phyloP scores from a whole-genome alignment of 352 stramenopile genomes.

The Globisporangium barbulae region DNA sequence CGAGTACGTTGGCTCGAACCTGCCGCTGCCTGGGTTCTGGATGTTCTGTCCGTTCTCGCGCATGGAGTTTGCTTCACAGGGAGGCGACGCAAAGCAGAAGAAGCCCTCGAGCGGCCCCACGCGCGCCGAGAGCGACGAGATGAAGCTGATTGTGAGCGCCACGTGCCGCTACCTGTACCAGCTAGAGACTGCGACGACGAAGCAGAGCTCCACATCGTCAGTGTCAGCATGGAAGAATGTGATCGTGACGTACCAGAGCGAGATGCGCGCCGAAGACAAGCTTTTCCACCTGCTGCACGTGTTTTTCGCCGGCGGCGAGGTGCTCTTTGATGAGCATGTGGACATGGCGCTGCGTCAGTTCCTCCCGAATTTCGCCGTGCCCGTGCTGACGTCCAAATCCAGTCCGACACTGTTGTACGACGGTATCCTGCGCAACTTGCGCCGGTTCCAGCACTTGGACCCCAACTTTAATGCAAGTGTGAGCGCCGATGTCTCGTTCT shows the following conservation, averaged over 20 bases:
- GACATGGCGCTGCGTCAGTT: slow-evolving; percentile 46
- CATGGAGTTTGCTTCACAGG: slow-evolving; percentile 40
- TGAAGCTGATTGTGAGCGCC: slow-evolving; percentile 70
- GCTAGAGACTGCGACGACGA: slow-evolving; percentile 29
- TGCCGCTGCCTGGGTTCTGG: slow-evolving; percentile 67
- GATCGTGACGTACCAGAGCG: slow-evolving; percentile 1
- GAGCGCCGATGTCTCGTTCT: slow-evolving; percentile 22
- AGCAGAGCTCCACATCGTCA: neutral
- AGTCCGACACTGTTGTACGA: slow-evolving; percentile 35
- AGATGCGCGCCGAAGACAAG: slow-evolving; percentile 56
- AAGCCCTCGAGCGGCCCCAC: slow-evolving; percentile 20
- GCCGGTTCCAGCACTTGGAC: slow-evolving; percentile 46
- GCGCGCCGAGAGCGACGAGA: slow-evolving; percentile 54
- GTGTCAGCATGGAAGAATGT: neutral
- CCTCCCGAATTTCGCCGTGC: slow-evolving; percentile 41
- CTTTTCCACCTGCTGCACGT: slow-evolving; percentile 72
- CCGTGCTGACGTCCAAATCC: slow-evolving; percentile 19
- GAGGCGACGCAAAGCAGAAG: slow-evolving; percentile 2
- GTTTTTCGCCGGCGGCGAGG: slow-evolving; percentile 68
- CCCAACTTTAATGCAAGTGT: slow-evolving; percentile 11
- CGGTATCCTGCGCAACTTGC: slow-evolving; percentile 46
- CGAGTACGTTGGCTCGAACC: slow-evolving; percentile 42
- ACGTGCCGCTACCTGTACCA: slow-evolving; percentile 65
- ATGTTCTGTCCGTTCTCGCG: slow-evolving; percentile 68
- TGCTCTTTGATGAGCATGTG: slow-evolving; percentile 68